A percentile compares a stretch with the other conserved stretches of the same genome.
Evolutionary conservation across 2,329 filamentous ascomycete genomes (phyloP).

Genomic region (Sclerotinia glacialis): DNA sequence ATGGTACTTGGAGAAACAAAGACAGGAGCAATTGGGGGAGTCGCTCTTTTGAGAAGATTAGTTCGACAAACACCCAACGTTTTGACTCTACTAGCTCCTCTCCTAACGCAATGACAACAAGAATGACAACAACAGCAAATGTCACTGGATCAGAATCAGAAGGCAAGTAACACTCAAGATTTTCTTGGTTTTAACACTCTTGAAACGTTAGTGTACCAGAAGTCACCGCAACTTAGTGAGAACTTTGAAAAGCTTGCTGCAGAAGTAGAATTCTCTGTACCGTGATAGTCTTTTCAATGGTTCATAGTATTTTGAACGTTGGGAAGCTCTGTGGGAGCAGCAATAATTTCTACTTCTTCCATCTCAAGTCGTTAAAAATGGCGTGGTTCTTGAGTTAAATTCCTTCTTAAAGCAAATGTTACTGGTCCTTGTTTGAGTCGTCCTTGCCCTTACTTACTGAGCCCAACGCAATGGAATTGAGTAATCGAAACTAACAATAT

Average conservation of each 20-base stretch:
- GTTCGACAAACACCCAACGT: slow-evolving; percentile 2
- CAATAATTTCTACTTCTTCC: neutral
- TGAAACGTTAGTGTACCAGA: neutral
- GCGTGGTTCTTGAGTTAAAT: too few species aligned
- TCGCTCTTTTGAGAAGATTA: slow-evolving; percentile 1
- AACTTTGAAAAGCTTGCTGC: too few species aligned
- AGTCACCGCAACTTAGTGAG: neutral
- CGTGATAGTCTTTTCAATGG: neutral
- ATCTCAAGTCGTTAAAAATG: neutral
- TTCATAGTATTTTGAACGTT: neutral
- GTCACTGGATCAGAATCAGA: neutral
- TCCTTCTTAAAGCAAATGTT: too few species aligned
- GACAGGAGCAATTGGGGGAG: neutral
- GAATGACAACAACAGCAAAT: neutral
- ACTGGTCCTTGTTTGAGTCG: neutral
- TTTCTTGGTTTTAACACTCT: neutral
- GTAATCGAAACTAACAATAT: neutral
- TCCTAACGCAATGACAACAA: neutral
- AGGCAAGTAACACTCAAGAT: slow-evolving; percentile 1
- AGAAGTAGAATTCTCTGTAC: too few species aligned
- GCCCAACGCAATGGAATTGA: neutral
- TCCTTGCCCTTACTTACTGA: neutral
- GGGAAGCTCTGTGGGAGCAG: neutral
- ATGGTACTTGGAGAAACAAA: neutral
- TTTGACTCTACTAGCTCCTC: neutral